phyloP scores from a whole-genome alignment of 106 monocot species.

The Allium fistulosum region DNA sequence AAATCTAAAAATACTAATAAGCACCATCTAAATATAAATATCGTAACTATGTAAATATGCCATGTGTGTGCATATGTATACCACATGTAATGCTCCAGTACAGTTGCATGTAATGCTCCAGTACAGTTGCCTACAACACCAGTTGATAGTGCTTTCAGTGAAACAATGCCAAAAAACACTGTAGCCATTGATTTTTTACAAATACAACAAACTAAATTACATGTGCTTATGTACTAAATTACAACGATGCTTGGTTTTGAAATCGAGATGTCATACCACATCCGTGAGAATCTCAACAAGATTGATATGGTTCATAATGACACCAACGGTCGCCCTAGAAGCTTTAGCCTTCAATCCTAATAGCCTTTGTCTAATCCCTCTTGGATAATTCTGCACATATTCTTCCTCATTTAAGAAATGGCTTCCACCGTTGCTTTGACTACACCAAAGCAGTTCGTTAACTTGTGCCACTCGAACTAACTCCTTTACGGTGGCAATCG shows the following conservation, averaged over 20 bases:
- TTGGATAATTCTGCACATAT: constrained; percentile 57
- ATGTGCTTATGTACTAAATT: not conserved
- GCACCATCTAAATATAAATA: too few relatives aligned
- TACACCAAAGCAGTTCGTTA: constrained; percentile 65
- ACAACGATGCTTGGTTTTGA: too few relatives aligned
- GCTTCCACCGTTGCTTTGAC: constrained; percentile 7
- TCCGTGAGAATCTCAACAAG: too few relatives aligned
- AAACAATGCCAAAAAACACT: constrained; percentile 75
- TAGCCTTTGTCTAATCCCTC: constrained; percentile 49
- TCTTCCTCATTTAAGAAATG: constrained; percentile 70
- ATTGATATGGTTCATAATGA: too few relatives aligned
- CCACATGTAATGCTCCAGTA: too few relatives aligned
- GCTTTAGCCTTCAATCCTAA: constrained; percentile 66
- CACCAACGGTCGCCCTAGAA: constrained; percentile 57
- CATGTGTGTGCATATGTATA: constrained; percentile 13
- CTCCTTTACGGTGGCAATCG: constrained; percentile 89
- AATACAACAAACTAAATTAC: not conserved
- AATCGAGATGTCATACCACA: too few relatives aligned
- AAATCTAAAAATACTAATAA: too few relatives aligned
- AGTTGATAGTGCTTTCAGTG: constrained; percentile 78
- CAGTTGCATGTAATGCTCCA: too few relatives aligned
- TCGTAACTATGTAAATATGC: too few relatives aligned
- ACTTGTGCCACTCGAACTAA: constrained; percentile 73
- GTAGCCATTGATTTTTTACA: constrained; percentile 72
- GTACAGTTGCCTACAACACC: constrained; percentile 93